phyloP scores from a whole-genome alignment of 345 rosid genomes.

The Crucihimalaya himalaica region DNA sequence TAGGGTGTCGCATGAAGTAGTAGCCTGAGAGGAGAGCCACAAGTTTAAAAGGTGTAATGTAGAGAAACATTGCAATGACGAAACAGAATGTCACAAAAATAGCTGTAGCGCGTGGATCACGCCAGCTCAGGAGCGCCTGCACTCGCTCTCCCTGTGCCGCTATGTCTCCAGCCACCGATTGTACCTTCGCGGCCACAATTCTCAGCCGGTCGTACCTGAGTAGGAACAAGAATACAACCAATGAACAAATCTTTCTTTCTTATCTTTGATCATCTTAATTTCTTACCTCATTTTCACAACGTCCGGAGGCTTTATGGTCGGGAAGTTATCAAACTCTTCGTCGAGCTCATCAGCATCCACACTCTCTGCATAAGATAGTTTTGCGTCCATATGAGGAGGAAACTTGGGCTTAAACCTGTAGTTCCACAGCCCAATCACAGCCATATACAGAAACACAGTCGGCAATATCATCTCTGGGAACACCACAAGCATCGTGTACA shows the following conservation, averaged over 20 bases:
- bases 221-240: neutral
- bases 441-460: slow-evolving; percentile 46
- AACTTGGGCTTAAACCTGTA: slow-evolving; percentile 47
- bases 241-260: neutral
- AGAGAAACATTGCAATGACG: slow-evolving; percentile 63
- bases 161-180: slow-evolving; percentile 83
- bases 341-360: slow-evolving; percentile 78
- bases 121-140: slow-evolving; percentile 85
- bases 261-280: neutral
- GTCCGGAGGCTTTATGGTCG: slow-evolving; percentile 52
- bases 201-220: slow-evolving; percentile 71
- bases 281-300: slow-evolving; percentile 57
- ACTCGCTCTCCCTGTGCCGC: slow-evolving; percentile 90
- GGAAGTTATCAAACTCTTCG: slow-evolving; percentile 89
- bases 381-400: slow-evolving; percentile 90
- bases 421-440: slow-evolving; percentile 43
- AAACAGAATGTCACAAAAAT: slow-evolving; percentile 75
- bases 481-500: slow-evolving; percentile 40
- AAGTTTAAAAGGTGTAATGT: slow-evolving; percentile 80
- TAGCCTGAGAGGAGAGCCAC: slow-evolving; percentile 60
- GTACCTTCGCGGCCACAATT: slow-evolving; percentile 74
- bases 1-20: slow-evolving; percentile 84
- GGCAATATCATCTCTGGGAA: slow-evolving; percentile 52
- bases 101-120: slow-evolving; percentile 88
- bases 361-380: slow-evolving; percentile 63